Conservation (phyloP, 495 filamentous ascomycete genomes). For the Hyaloscypha variabilis region DNA sequence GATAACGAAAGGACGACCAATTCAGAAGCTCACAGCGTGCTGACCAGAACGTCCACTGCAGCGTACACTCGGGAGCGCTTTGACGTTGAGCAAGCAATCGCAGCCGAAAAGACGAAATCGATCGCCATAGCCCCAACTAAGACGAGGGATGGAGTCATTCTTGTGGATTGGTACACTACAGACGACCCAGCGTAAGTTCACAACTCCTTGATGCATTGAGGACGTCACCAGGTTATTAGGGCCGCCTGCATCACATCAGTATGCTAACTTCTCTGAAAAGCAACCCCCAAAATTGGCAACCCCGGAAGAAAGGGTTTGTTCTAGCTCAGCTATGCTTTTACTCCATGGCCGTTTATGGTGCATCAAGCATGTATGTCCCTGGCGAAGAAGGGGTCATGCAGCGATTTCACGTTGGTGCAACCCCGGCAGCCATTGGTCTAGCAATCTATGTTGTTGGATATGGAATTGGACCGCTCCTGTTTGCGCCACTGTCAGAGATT, state of each 20-base stretch:
- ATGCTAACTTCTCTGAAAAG: too few relatives aligned
- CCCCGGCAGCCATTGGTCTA: constrained; percentile 51
- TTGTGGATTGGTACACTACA: constrained; percentile 56
- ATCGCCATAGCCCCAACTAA: constrained; percentile 42
- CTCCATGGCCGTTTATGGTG: constrained; percentile 49
- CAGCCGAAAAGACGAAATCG: constrained; percentile 41
- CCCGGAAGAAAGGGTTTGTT: constrained; percentile 37
- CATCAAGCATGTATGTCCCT: constrained; percentile 48
- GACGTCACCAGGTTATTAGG: too few relatives aligned
- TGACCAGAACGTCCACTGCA: constrained; percentile 17
- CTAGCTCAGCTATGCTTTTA: constrained; percentile 50
- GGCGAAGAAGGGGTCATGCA: constrained; percentile 43
- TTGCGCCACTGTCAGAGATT: constrained; percentile 54
- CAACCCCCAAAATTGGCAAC: constrained; percentile 57
- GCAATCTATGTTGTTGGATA: constrained; percentile 48
- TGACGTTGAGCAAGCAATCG: constrained; percentile 35
- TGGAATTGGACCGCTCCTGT: constrained; percentile 49
- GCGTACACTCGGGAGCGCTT: constrained; percentile 38
- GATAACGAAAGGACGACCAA: constrained; percentile 9
- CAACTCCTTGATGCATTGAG: too few relatives aligned
- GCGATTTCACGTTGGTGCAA: constrained; percentile 53
- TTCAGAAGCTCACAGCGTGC: constrained; percentile 4
- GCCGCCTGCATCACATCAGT: too few relatives aligned
- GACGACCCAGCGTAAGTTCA: constrained; percentile 42
- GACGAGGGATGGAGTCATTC: constrained; percentile 46